Conservation (phyloP, 2,329 filamentous ascomycete genomes). For the Nakataea oryzae region DNA sequence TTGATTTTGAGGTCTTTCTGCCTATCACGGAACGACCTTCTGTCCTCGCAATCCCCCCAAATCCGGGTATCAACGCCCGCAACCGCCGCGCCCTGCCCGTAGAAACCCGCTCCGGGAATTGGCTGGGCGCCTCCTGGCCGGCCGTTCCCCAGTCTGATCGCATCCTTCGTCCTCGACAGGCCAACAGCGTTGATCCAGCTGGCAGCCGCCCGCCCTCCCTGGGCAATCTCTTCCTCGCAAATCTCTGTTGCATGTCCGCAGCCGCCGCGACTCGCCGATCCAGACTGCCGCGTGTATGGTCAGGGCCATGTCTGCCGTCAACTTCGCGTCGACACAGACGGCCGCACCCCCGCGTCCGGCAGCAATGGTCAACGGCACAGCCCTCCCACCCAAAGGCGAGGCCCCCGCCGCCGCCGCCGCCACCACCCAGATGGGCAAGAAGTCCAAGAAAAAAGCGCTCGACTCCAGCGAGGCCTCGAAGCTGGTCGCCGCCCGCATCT, state of each 20-base stretch:
- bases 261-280: neutral
- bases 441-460: constrained; percentile 76
- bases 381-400: constrained; percentile 19
- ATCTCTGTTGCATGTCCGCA: neutral
- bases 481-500: constrained; percentile 84
- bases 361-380: constrained; percentile 23
- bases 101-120: neutral
- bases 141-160: neutral
- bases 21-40: neutral
- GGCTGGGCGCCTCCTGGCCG: neutral
- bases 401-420: constrained; percentile 34
- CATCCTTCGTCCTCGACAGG: neutral
- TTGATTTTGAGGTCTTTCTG: neutral
- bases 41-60: neutral
- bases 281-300: neutral
- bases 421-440: constrained; percentile 39
- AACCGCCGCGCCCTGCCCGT: neutral
- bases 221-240: neutral
- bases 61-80: neutral
- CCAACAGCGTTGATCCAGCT: neutral
- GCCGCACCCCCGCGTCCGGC: constrained; percentile 11
- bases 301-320: constrained; percentile 22
- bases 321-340: constrained; percentile 20
- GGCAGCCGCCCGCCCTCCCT: neutral
- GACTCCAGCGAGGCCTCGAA: constrained; percentile 88